Conservation (phyloP, 352 stramenopile species). For the Phytophthora foliorum region DNA sequence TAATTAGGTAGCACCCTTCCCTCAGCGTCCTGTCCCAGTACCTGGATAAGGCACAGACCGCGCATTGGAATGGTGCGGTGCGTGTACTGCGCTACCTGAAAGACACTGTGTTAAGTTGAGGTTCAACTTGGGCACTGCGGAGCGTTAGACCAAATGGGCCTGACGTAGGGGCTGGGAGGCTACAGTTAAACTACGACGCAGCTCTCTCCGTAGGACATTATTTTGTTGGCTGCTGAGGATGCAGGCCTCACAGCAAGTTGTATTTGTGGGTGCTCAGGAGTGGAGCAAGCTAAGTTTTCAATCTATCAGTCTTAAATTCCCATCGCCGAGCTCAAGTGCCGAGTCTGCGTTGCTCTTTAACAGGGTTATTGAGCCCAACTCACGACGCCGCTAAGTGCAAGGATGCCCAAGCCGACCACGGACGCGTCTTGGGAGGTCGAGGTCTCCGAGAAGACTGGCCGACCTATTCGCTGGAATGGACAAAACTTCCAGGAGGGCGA, state of each 20-base stretch:
- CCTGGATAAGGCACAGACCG: constrained; percentile 15
- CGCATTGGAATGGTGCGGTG: constrained; percentile 30
- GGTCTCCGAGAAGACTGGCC: constrained; percentile 10
- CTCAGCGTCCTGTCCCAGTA: constrained; percentile 30
- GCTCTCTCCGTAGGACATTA: background rate
- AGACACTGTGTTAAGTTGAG: constrained; percentile 2
- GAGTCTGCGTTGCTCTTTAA: background rate
- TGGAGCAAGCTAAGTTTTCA: background rate
- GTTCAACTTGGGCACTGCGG: background rate
- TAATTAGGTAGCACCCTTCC: no score
- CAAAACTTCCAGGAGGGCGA: constrained; percentile 11
- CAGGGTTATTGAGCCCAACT: constrained; percentile 12
- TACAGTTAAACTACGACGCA: background rate
- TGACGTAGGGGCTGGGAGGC: background rate
- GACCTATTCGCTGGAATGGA: constrained; percentile 14
- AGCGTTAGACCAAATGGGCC: background rate
- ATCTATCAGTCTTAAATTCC: constrained; percentile 4
- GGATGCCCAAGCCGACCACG: constrained; percentile 13
- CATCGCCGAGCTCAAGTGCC: background rate
- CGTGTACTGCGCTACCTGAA: constrained; percentile 23
- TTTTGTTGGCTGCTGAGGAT: background rate
- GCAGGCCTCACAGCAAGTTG: background rate
- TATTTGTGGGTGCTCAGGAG: background rate
- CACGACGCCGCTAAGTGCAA: constrained; percentile 3
- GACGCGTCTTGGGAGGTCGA: constrained; percentile 17